Conservation (phyloP, 148 eudicot species). For the Beta vulgaris region DNA sequence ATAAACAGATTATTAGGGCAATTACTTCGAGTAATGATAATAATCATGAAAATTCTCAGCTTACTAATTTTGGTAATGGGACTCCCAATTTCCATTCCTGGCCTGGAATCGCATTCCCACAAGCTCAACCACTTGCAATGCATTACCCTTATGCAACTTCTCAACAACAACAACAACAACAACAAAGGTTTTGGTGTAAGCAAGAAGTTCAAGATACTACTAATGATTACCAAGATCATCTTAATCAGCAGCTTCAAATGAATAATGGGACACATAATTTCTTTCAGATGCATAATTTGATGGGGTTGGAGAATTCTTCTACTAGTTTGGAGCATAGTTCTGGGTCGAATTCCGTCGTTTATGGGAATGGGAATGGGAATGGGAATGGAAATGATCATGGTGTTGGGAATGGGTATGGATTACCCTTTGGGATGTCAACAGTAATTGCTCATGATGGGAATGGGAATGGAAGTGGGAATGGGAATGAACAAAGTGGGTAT, state of each 20-base stretch:
- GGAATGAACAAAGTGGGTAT: conserved; percentile 26
- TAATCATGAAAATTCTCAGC: conserved; percentile 14
- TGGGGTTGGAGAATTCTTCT: conserved; percentile 45
- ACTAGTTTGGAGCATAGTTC: conserved; percentile 49
- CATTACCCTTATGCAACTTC: conserved; percentile 20
- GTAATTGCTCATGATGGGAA: conserved; percentile 30
- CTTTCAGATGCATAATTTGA: conserved; percentile 58
- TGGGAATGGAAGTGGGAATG: conserved; percentile 24
- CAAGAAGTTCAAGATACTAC: conserved; percentile 51
- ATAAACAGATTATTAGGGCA: conserved; percentile 20
- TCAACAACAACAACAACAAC: conserved; percentile 29
- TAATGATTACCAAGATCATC: conserved; percentile 30
- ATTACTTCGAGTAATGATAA: background rate
- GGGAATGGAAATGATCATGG: conserved; percentile 23
- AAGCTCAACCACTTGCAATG: conserved; percentile 38
- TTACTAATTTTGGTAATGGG: conserved; percentile 21
- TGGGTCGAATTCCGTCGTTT: conserved; percentile 33
- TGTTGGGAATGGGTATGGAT: conserved; percentile 28
- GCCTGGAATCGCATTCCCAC: conserved; percentile 58
- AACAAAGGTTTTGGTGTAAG: conserved; percentile 66
- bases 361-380: conserved; percentile 28
- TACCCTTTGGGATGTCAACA: conserved; percentile 35
- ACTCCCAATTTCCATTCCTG: conserved; percentile 37
- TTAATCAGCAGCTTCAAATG: conserved; percentile 46
- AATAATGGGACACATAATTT: conserved; percentile 48